Evolutionary conservation across 1,284 basidiomycete genomes (phyloP).

Genomic region (Hemileia vastatrix): DNA sequence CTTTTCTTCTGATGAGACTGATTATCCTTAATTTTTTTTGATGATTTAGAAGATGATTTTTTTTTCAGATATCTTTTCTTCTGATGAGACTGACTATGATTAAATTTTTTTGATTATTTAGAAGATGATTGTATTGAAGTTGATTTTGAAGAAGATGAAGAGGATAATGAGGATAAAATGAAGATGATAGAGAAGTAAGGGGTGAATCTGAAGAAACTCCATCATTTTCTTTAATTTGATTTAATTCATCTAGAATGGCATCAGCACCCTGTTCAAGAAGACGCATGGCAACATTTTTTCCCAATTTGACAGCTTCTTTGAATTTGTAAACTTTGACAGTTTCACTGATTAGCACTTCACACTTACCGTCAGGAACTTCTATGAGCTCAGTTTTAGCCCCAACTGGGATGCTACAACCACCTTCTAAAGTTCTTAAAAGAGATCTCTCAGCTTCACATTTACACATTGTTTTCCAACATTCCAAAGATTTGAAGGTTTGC

Average conservation of each 20-base stretch:
- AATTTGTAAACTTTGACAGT: slow-evolving; percentile 51
- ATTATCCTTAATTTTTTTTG: too few relatives aligned
- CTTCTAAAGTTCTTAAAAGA: slow-evolving; percentile 76
- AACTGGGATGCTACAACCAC: slow-evolving; percentile 96
- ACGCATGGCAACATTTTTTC: slow-evolving; percentile 56
- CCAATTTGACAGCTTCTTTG: slow-evolving; percentile 60
- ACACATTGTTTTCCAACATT: slow-evolving; percentile 67
- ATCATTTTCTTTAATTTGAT: slow-evolving; percentile 5
- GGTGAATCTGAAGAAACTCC: neutral
- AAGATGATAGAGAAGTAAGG: too few relatives aligned
- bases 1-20: too few relatives aligned
- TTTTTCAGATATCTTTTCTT: too few relatives aligned
- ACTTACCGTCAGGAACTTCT: slow-evolving; percentile 50
- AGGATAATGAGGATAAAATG: too few relatives aligned
- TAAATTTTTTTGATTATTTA: too few relatives aligned
- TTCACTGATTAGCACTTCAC: slow-evolving; percentile 61
- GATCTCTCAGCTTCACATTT: slow-evolving; percentile 71
- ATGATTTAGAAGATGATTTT: too few relatives aligned
- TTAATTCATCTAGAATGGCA: slow-evolving; percentile 66
- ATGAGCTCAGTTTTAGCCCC: slow-evolving; percentile 56
- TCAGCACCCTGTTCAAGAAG: slow-evolving; percentile 62
- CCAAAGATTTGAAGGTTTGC: slow-evolving; percentile 59
- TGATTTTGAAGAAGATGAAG: too few relatives aligned
- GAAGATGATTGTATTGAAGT: too few relatives aligned
- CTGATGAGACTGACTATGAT: too few relatives aligned